Evolutionary conservation across 176 grass and related monocot species (phyloP), one percentile per base, ranked within the genome.

Genomic region (Carex kokanica): DNA sequence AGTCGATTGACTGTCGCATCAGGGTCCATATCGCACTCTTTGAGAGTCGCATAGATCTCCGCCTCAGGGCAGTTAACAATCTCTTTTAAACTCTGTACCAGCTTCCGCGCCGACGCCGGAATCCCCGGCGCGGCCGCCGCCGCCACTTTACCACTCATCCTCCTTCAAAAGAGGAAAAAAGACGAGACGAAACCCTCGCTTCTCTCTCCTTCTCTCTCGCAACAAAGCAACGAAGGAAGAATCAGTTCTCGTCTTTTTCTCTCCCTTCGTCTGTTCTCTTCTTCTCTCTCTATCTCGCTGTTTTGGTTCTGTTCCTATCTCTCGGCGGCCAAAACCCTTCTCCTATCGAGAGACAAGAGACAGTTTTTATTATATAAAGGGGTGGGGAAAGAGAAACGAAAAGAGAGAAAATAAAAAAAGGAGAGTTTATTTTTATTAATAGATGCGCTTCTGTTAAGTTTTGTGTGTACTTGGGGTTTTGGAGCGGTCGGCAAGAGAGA

Each of bases 51-150:
- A 82, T 99, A 99, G 97, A 99, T 99, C 97, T 96, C 97, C 84
- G 88, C 53, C 1, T 96, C 97, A 5, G 93, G 87, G 72, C 91
- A 88, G 93, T 89, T 99, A 59, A 99, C 97, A 90, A 99, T 99
- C 93, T 99, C 97, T 91, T 93, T 99, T 61, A 99, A 86, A 83
- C 91, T 90, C 89, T 99, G 97, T 64, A 99, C 97, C 43, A 99
- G 77, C 88, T 86, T 91, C 91, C 80, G 88, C 27, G 89, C 83
- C 23, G 65, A 70, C 85, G 74, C 21, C 49, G 97, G 93, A 79
- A 99, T 91, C 80, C 88, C 86, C 41, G 85, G 84, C 45, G 86
- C 64, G 64, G 83, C 84, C 85, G 88, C 57, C 87, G 81, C 87
- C 72, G 83, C 23, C 71, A 53, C 80, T 83, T 85, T 87, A 25